phyloP scores from a whole-genome alignment of 768 basidiomycete species.

The Chlorophyllum brunneum region DNA sequence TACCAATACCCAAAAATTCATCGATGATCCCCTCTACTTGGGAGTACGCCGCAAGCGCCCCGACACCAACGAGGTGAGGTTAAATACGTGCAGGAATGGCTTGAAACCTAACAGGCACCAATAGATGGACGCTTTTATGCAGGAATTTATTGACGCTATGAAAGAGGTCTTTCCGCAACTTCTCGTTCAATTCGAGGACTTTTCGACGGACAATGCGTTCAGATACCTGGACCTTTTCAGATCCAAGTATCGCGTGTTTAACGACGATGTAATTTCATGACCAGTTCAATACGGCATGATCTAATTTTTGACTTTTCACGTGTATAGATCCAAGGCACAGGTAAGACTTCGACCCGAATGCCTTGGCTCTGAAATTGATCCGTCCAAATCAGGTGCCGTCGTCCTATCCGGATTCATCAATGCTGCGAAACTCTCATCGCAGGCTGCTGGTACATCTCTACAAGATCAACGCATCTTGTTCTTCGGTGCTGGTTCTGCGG shows the following conservation, averaged over 20 bases:
- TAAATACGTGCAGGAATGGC: not conserved
- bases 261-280: conserved; percentile 58
- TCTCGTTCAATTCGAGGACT: conserved; percentile 75
- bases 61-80: conserved; percentile 35
- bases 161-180: conserved; percentile 59
- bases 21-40: conserved; percentile 73
- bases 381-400: conserved; percentile 48
- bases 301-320: conserved; percentile 11
- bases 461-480: conserved; percentile 81
- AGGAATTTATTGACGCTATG: conserved; percentile 72
- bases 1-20: conserved; percentile 64
- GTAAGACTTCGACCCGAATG: conserved; percentile 19
- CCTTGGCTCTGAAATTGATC: conserved; percentile 2
- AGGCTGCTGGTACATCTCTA: conserved; percentile 50
- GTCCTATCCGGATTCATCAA: conserved; percentile 74
- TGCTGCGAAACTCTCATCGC: conserved; percentile 59
- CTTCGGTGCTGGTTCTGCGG: conserved; percentile 88
- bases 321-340: conserved; percentile 63
- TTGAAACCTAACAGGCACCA: not conserved
- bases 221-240: conserved; percentile 64
- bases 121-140: conserved; percentile 72
- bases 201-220: conserved; percentile 78
- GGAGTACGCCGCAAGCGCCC: conserved; percentile 60
- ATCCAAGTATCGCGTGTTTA: conserved; percentile 56
- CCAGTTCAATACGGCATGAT: not conserved